phyloP scores from a whole-genome alignment of 1,284 basidiomycete species.

The Apiotrichum laibachii region DNA sequence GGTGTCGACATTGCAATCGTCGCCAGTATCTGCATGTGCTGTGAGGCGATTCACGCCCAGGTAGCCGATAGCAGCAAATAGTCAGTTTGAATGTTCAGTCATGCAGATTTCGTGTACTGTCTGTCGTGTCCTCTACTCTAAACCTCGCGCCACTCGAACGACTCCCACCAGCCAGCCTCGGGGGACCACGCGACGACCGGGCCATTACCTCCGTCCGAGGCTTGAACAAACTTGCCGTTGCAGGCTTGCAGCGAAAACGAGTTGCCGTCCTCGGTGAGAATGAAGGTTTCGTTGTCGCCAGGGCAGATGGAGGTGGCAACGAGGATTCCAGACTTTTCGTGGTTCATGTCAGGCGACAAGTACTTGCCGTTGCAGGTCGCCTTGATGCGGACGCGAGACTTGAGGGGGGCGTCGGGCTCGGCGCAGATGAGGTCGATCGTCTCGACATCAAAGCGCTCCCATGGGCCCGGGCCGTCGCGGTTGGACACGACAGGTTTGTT shows the following conservation, averaged over 20 bases:
- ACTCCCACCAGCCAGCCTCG: slow-evolving; percentile 21
- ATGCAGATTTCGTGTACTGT: too few species aligned
- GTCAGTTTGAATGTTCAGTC: neutral
- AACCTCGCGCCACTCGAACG: slow-evolving; percentile 10
- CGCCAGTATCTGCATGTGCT: neutral
- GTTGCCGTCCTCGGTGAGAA: slow-evolving; percentile 3
- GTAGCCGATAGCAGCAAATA: neutral
- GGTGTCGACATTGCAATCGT: slow-evolving; percentile 4
- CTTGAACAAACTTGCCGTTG: slow-evolving; percentile 20
- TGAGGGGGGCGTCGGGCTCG: neutral
- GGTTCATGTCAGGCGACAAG: slow-evolving; percentile 8
- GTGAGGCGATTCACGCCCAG: neutral
- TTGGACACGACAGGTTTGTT: slow-evolving; percentile 3
- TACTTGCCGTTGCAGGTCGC: slow-evolving; percentile 11
- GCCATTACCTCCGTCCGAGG: slow-evolving; percentile 2
- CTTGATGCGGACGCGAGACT: slow-evolving; percentile 8
- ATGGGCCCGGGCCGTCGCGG: slow-evolving; percentile 8
- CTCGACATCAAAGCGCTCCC: slow-evolving; percentile 11
- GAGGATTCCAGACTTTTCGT: slow-evolving; percentile 5
- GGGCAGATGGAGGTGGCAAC: slow-evolving; percentile 6
- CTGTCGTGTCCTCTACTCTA: neutral
- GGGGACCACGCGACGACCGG: slow-evolving; percentile 8
- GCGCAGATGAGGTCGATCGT: neutral
- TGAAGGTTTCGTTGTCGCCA: slow-evolving; percentile 14
- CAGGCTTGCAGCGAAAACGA: slow-evolving; percentile 5